phyloP scores from a whole-genome alignment of 2,329 filamentous ascomycete genomes.

The Trichoderma koningiopsis region DNA sequence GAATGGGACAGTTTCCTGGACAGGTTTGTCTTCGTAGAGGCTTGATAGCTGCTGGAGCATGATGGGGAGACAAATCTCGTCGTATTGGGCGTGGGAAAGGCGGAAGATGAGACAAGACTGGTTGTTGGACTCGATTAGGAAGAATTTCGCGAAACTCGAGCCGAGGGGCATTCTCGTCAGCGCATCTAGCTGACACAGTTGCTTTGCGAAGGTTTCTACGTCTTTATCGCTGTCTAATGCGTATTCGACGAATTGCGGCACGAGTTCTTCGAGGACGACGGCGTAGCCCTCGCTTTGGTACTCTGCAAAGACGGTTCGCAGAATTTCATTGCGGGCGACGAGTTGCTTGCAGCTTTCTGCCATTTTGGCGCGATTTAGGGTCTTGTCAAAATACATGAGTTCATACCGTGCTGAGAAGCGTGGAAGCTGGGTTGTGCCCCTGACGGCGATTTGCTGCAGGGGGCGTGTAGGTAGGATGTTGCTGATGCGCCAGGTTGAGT shows the following conservation, averaged over 20 bases:
- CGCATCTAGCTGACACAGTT: conserved; percentile 59
- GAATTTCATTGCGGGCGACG: conserved; percentile 62
- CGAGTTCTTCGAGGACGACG: conserved; percentile 59
- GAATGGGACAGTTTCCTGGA: conserved; percentile 44
- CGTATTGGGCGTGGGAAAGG: conserved; percentile 70
- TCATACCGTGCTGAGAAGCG: conserved; percentile 66
- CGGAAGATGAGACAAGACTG: conserved; percentile 56
- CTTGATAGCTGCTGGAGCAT: conserved; percentile 62
- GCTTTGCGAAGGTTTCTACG: conserved; percentile 53
- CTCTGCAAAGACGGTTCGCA: conserved; percentile 66
- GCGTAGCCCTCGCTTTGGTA: conserved; percentile 54
- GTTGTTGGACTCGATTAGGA: conserved; percentile 44
- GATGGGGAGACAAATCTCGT: conserved; percentile 66
- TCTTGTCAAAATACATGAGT: conserved; percentile 61
- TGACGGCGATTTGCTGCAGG: conserved; percentile 61
- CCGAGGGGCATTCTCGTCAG: conserved; percentile 59
- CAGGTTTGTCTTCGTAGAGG: conserved; percentile 41
- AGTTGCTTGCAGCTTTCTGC: conserved; percentile 56
- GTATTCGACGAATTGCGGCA: conserved; percentile 53
- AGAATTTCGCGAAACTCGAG: conserved; percentile 62
- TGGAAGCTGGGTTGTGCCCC: conserved; percentile 58
- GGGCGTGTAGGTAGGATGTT: conserved; percentile 62
- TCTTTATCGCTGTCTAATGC: conserved; percentile 50
- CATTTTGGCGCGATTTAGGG: conserved; percentile 52
- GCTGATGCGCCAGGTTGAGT: conserved; percentile 52